Base-by-base conservation (phyloP, 768 basidiomycete species). In the Tulasnella sp. region DNA sequence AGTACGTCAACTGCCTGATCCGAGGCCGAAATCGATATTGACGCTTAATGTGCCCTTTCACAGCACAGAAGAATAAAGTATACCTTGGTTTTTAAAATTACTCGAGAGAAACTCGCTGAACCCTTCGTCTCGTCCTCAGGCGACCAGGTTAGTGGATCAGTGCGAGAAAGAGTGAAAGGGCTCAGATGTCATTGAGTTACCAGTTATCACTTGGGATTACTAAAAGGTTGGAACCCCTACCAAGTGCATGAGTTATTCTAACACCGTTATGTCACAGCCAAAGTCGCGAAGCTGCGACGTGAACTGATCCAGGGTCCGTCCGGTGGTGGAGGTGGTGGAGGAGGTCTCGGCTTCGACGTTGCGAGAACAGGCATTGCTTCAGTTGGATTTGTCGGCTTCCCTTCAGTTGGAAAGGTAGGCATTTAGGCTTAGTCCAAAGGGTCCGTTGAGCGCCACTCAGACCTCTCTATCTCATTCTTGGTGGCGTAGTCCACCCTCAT, bases 301-400 rank as follows among this genome's bases (percentile, higher is more conserved):
- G 97, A 99, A 82, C 89, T 99, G 74, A 95, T 99, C 79, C 86
- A 89, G 12, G 90, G 93, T 0, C 85, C 91, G 4, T 83, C 87
- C 25, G 90, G 90, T 40, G 87, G 93, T 29, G 91, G 94, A 12
- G 96, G 96, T 0, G 96, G 96, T 0, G 95, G 93, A 0, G 90
- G 88, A 0, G 97, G 96, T 37, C 79, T 94, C 14, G 97, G 97
- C 58, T 99, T 99, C 85, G 97, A 99, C 87, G 97, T 99, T 45
- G 97, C 97, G 54, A 88, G 95, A 82, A 99, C 97, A 22, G 97
- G 97, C 82, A 92, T 99, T 80, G 86, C 85, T 7, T 83, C 82
- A 79, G 85, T 87, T 3, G 97, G 97, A 25, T 95, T 96, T 37
- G 96, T 98, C 38, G 96, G 96, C 34, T 92, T 96, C 82, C 95